phyloP scores from a whole-genome alignment of 192 early-diverging fungal species.

The Pilobolus umbonatus region DNA sequence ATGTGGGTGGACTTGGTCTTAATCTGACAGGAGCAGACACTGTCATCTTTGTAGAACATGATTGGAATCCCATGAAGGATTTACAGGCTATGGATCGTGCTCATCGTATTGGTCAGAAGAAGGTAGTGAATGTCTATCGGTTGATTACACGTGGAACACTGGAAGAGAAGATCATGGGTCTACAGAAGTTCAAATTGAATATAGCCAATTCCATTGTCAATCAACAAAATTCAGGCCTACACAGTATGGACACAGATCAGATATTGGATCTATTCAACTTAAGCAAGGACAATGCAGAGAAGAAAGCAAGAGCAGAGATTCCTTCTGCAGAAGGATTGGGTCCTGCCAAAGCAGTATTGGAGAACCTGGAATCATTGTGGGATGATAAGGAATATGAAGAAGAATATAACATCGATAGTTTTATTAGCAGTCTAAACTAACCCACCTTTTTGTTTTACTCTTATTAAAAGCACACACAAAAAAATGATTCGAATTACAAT shows the following conservation, averaged over 20 bases:
- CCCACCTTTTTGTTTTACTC: no score
- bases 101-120: constrained; percentile 96
- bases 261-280: constrained; percentile 90
- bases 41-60: constrained; percentile 98
- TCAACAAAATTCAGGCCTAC: constrained; percentile 90
- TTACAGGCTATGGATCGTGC: constrained; percentile 99
- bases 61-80: constrained; percentile 99
- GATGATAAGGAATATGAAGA: constrained; percentile 87
- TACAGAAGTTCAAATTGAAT: constrained; percentile 98
- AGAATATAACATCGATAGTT: constrained; percentile 78
- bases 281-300: constrained; percentile 44
- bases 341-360: constrained; percentile 64
- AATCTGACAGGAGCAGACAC: constrained; percentile 99
- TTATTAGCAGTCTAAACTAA: constrained; percentile 55
- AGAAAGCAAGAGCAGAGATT: constrained; percentile 31
- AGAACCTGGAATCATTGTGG: constrained; percentile 81
- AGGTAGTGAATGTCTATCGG: constrained; percentile 97
- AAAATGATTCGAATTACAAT: no score
- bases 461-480: no score
- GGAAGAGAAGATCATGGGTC: constrained; percentile 99
- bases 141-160: constrained; percentile 95
- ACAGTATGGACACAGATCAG: constrained; percentile 95
- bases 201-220: constrained; percentile 95
- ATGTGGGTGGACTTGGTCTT: constrained; percentile 94
- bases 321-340: constrained; percentile 46